phyloP scores from a whole-genome alignment of 176 grass and related monocot genomes.

The Juncus inflexus region DNA sequence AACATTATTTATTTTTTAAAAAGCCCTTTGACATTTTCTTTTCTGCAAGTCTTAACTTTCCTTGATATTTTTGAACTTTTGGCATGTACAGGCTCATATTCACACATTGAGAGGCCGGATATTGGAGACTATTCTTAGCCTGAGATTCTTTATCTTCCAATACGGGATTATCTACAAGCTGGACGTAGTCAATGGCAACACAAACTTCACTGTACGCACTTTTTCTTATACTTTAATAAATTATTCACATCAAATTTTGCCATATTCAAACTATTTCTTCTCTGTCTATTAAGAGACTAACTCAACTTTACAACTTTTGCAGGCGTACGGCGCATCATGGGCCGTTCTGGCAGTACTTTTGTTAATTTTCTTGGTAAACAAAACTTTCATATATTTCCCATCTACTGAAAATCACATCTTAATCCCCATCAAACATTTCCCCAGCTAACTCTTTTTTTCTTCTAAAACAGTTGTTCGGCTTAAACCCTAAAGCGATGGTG shows the following conservation, averaged over 20 bases:
- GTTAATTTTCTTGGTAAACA: slow-evolving; percentile 68
- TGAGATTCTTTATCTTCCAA: slow-evolving; percentile 85
- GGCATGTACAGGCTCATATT: slow-evolving; percentile 61
- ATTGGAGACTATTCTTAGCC: slow-evolving; percentile 76
- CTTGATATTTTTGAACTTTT: neutral
- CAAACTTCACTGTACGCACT: slow-evolving; percentile 56
- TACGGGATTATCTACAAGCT: slow-evolving; percentile 97
- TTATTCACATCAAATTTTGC: too few species aligned
- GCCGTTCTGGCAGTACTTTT: slow-evolving; percentile 70
- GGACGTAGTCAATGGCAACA: slow-evolving; percentile 51
- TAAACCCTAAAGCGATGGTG: slow-evolving; percentile 52
- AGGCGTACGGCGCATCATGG: slow-evolving; percentile 96
- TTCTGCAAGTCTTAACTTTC: neutral
- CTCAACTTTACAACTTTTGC: slow-evolving; percentile 10
- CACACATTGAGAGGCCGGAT: slow-evolving; percentile 70
- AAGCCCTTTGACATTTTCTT: slow-evolving; percentile 3
- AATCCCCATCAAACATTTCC: neutral
- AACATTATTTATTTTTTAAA: slow-evolving; percentile 2
- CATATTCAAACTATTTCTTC: too few species aligned
- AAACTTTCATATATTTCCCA: neutral
- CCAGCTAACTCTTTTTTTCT: too few species aligned
- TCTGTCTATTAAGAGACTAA: too few species aligned
- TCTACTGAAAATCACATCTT: too few species aligned
- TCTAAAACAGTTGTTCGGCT: slow-evolving; percentile 51
- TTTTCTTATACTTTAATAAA: neutral